Percentiles rank a stretch among this genome's conserved stretches.
These are phyloP conservation scores for Kodamaea lidongshanica DNA, from an alignment of 805 yeast species.

Conservation along the genomic window DNA sequence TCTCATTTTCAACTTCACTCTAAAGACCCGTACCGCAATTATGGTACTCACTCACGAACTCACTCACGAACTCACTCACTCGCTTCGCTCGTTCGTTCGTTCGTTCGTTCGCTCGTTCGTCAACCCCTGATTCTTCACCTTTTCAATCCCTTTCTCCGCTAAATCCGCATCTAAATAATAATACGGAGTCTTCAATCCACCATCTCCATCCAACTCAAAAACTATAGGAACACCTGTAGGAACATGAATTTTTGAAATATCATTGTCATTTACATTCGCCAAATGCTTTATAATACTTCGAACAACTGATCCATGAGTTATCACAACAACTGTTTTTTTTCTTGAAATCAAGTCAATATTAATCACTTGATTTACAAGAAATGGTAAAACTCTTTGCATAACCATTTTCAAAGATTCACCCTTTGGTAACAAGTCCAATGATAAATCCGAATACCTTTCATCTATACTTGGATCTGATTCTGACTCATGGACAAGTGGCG, in stretches of 20 bases:
- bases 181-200: constrained; percentile 21
- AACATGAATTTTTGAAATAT: constrained; percentile 34
- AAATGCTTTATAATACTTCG: constrained; percentile 36
- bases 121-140: constrained; percentile 26
- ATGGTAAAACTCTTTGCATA: constrained; percentile 36
- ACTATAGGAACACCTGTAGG: constrained; percentile 43
- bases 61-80: too few relatives aligned
- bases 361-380: constrained; percentile 24
- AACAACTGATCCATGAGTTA: constrained; percentile 40
- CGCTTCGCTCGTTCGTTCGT: too few relatives aligned
- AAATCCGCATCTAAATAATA: constrained; percentile 37
- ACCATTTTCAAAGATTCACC: constrained; percentile 38
- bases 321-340: constrained; percentile 30
- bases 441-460: constrained; percentile 25
- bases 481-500: constrained; percentile 24
- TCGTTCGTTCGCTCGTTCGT: too few relatives aligned
- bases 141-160: constrained; percentile 34
- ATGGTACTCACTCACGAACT: too few relatives aligned
- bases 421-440: constrained; percentile 23
- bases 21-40: too few relatives aligned
- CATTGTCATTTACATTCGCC: constrained; percentile 29
- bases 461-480: constrained; percentile 28
- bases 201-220: constrained; percentile 31
- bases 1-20: too few relatives aligned
- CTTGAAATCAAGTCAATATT: constrained; percentile 16